A percentile compares a stretch with the other conserved stretches of the same genome.
phyloP scores from a whole-genome alignment of 164 flowering plant species.

The Warburgia ugandensis region DNA sequence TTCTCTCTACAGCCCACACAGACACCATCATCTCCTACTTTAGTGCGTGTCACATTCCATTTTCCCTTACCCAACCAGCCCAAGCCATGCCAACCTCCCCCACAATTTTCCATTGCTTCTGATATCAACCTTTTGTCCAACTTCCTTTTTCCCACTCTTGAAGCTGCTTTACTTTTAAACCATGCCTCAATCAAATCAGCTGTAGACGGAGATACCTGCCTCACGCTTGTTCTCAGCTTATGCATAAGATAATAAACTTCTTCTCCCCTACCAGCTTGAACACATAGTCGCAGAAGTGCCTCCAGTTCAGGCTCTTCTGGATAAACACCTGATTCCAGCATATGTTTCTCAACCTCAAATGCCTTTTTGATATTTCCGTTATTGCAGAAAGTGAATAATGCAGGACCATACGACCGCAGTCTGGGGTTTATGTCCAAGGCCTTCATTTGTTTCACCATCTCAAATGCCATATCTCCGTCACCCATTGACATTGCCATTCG shows the following conservation, averaged over 20 bases:
- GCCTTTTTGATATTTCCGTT: constrained; percentile 60
- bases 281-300: constrained; percentile 54
- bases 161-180: constrained; percentile 55
- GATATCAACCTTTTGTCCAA: constrained; percentile 39
- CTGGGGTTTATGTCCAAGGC: constrained; percentile 56
- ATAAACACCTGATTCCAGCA: constrained; percentile 61
- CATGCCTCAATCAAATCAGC: constrained; percentile 60
- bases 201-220: constrained; percentile 58
- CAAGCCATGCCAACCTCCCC: constrained; percentile 94
- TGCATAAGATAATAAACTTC: constrained; percentile 77
- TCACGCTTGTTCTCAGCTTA: constrained; percentile 56
- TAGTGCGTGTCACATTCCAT: constrained; percentile 45
- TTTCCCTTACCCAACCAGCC: constrained; percentile 90
- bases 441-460: constrained; percentile 69
- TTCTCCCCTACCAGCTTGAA: constrained; percentile 47
- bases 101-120: constrained; percentile 52
- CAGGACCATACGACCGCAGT: constrained; percentile 80
- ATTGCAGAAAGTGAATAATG: constrained; percentile 54
- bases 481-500: constrained; percentile 84
- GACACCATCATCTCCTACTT: constrained; percentile 52
- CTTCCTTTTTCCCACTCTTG: constrained; percentile 59
- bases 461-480: constrained; percentile 78
- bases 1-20: constrained; percentile 69
- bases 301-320: constrained; percentile 83
- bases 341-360: constrained; percentile 63